Percentiles rank a stretch among this genome's conserved stretches.
phyloP scores from a whole-genome alignment of 768 basidiomycete genomes.

The Gymnopilus dilepis region DNA sequence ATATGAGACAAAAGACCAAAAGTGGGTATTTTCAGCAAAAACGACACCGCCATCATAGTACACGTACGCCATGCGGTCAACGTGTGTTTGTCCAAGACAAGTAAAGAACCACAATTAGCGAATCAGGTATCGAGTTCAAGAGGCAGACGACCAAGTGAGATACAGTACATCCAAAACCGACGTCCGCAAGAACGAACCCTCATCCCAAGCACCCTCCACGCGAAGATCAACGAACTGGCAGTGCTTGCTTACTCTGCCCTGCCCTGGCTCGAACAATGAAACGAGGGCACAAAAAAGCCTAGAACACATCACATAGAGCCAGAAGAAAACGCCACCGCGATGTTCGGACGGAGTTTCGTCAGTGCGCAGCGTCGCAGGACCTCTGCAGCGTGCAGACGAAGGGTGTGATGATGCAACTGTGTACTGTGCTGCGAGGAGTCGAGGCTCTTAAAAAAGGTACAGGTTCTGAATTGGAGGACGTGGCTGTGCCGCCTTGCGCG shows the following conservation, averaged over 20 bases:
- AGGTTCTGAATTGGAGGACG: not conserved
- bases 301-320: not conserved
- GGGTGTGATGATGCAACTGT: too few species aligned
- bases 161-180: too few species aligned
- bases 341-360: not conserved
- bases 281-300: not conserved
- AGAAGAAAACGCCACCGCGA: not conserved
- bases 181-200: too few species aligned
- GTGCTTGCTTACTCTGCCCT: not conserved
- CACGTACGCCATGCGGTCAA: too few species aligned
- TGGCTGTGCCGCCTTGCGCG: not conserved
- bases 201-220: too few species aligned
- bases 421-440: too few species aligned
- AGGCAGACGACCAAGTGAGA: not conserved
- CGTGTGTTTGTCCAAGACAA: not conserved
- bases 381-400: not conserved
- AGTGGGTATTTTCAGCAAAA: not conserved
- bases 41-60: not conserved
- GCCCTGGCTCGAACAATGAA: not conserved
- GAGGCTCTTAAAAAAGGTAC: not conserved
- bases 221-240: too few species aligned
- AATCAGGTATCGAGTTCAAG: not conserved
- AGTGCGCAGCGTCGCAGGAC: constrained; percentile 4
- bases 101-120: not conserved
- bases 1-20: not conserved